Base-by-base conservation (phyloP, 2,329 filamentous ascomycete genomes). In the Penicillium sp. region DNA sequence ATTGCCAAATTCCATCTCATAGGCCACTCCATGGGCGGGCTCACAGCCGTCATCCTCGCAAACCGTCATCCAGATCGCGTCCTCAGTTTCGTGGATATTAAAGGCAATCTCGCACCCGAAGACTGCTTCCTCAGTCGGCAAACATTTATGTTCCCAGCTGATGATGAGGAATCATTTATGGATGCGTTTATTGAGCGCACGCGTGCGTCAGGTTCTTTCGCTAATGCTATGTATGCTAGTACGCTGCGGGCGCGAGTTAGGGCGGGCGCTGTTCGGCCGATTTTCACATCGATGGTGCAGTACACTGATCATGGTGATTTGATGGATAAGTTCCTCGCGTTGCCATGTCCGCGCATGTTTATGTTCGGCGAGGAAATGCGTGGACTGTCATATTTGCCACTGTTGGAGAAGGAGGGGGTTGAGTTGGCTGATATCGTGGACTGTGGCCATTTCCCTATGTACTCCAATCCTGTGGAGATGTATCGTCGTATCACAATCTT, bases 391-490 rank as follows among this genome's bases (percentile, higher is more conserved):
- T 67, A 66, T 60, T 32, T 68, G 29, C 22, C 43, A 2, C 45
- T 34, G 21, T 50, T 67, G 34, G 39, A 47, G 39, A 47, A 51
- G 36, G 52, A 58, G 2, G 55, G 56, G 0, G 58, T 68, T 4
- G 63, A 64, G 43, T 51, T 68, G 53, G 65, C 62, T 11, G 42
- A 61, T 45, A 67, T 67, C 38, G 18, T 49, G 16, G 48, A 54
- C 10, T 58, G 56, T 53, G 64, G 63, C 3, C 62, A 67, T 60
- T 67, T 66, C 32, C 64, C 63, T 3, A 67, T 67, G 65, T 67
- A 66, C 55, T 64, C 64, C 3, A 66, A 67, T 29, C 65, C 63
- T n/a, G 47, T 63, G 21, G 64, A 66, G 44, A 67, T 66, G 63
- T 64, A 59, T 50, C 48, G 56, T 4, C 55, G 52, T 29, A 63